Conservation (phyloP, 2,329 filamentous ascomycete species). For the Penicillium sp. region DNA sequence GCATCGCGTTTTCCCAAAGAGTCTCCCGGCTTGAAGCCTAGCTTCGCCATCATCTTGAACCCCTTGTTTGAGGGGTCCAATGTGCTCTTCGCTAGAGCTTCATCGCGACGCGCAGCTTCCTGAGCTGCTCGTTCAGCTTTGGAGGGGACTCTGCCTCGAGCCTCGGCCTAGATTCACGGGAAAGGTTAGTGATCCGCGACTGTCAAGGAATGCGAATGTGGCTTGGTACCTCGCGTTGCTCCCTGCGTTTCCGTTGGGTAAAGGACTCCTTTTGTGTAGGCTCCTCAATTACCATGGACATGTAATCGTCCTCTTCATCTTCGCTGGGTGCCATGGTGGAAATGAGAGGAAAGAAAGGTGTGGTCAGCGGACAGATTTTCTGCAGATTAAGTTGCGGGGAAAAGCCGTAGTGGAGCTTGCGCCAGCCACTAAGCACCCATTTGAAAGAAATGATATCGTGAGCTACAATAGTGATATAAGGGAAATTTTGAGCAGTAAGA, state of each 20-base stretch:
- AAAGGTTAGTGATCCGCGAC: slow-evolving; percentile 48
- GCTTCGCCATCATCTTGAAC: slow-evolving; percentile 92
- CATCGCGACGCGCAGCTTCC: slow-evolving; percentile 70
- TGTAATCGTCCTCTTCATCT: slow-evolving; percentile 92
- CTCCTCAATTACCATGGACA: slow-evolving; percentile 89
- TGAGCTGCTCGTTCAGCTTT: slow-evolving; percentile 80
- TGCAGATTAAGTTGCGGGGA: slow-evolving; percentile 1
- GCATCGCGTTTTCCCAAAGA: slow-evolving; percentile 66
- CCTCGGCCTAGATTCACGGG: slow-evolving; percentile 57
- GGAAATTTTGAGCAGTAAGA: too few relatives aligned
- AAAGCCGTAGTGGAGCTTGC: not conserved
- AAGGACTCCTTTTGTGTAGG: slow-evolving; percentile 62
- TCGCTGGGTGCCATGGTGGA: slow-evolving; percentile 29
- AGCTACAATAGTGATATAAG: too few relatives aligned
- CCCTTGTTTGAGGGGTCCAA: slow-evolving; percentile 78
- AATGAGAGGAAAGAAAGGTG: not conserved
- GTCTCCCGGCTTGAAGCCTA: slow-evolving; percentile 80
- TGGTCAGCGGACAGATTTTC: not conserved
- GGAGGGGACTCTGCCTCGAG: slow-evolving; percentile 65
- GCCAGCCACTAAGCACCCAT: not conserved
- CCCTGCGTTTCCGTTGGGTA: slow-evolving; percentile 58
- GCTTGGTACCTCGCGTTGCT: slow-evolving; percentile 49
- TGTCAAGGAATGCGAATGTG: slow-evolving; percentile 25
- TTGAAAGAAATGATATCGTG: too few relatives aligned
- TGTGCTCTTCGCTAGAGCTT: slow-evolving; percentile 72